Conservation (phyloP, 2,329 filamentous ascomycete species). For the Aspergillus nomiae region DNA sequence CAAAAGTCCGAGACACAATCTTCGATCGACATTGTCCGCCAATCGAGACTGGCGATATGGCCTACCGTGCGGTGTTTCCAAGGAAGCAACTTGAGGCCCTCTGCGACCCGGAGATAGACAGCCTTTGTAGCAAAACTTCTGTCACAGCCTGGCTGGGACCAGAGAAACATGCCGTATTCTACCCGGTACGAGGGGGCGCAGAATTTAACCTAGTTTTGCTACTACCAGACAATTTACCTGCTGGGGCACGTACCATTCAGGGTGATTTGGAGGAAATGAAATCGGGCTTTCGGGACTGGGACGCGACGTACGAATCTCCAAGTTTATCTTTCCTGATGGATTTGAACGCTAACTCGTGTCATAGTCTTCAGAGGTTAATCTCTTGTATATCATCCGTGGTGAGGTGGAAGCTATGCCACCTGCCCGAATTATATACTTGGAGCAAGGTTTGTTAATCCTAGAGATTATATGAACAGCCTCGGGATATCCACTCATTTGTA, state of each 20-base stretch:
- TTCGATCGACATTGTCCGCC: conserved; percentile 49
- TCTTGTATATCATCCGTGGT: conserved; percentile 58
- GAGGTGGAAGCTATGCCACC: conserved; percentile 67
- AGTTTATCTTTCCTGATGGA: neutral
- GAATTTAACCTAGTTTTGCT: conserved; percentile 67
- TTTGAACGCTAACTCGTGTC: neutral
- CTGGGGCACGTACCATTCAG: conserved; percentile 35
- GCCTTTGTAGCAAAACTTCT: conserved; percentile 51
- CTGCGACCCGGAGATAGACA: conserved; percentile 27
- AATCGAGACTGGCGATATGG: conserved; percentile 62
- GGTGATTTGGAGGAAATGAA: conserved; percentile 63
- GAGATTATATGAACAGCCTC: too few relatives aligned
- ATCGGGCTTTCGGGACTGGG: conserved; percentile 61
- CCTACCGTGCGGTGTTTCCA: conserved; percentile 60
- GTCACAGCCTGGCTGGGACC: conserved; percentile 66
- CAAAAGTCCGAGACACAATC: conserved; percentile 12
- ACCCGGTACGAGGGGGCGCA: conserved; percentile 59
- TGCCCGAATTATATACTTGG: conserved; percentile 44
- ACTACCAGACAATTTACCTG: conserved; percentile 54
- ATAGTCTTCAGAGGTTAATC: conserved; percentile 34
- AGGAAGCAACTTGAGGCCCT: conserved; percentile 53
- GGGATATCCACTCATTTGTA: neutral
- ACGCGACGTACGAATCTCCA: conserved; percentile 44
- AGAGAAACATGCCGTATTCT: conserved; percentile 61
- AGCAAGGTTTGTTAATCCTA: conserved; percentile 18